Conservation (phyloP, 1,139 yeast species). For the Suhomyces terraborum region DNA sequence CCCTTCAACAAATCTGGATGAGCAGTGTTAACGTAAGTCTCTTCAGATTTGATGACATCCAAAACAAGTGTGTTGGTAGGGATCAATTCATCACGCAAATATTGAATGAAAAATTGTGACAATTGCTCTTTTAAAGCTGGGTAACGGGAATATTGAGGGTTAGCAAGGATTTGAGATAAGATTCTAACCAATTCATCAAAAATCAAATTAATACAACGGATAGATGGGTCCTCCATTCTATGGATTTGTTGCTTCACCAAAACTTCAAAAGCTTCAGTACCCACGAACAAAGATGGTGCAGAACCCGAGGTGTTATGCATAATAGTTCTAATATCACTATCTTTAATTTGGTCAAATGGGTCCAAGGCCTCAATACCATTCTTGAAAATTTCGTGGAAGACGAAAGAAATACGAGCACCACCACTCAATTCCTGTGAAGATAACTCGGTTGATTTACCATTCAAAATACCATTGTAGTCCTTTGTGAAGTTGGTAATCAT, state of each 20-base stretch:
- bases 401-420: slow-evolving; percentile 98
- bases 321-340: slow-evolving; percentile 95
- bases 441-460: slow-evolving; percentile 91
- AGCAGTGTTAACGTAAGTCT: slow-evolving; percentile 93
- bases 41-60: slow-evolving; percentile 83
- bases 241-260: slow-evolving; percentile 92
- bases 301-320: slow-evolving; percentile 97
- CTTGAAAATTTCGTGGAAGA: slow-evolving; percentile 93
- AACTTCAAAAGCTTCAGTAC: slow-evolving; percentile 96
- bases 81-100: slow-evolving; percentile 71
- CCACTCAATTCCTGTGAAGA: slow-evolving; percentile 86
- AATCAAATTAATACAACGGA: slow-evolving; percentile 85
- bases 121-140: slow-evolving; percentile 89
- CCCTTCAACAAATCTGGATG: slow-evolving; percentile 97
- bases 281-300: slow-evolving; percentile 96
- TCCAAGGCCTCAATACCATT: slow-evolving; percentile 91
- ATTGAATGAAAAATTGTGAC: slow-evolving; percentile 76
- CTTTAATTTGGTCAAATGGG: slow-evolving; percentile 97
- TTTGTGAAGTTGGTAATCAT: slow-evolving; percentile 92
- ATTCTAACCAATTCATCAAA: slow-evolving; percentile 94
- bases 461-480: slow-evolving; percentile 87
- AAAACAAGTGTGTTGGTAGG: slow-evolving; percentile 86
- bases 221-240: slow-evolving; percentile 91
- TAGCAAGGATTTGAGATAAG: slow-evolving; percentile 77
- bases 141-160: slow-evolving; percentile 82